Conservation (phyloP, 2,329 filamentous ascomycete genomes). For the Trichoderma hamatum region DNA sequence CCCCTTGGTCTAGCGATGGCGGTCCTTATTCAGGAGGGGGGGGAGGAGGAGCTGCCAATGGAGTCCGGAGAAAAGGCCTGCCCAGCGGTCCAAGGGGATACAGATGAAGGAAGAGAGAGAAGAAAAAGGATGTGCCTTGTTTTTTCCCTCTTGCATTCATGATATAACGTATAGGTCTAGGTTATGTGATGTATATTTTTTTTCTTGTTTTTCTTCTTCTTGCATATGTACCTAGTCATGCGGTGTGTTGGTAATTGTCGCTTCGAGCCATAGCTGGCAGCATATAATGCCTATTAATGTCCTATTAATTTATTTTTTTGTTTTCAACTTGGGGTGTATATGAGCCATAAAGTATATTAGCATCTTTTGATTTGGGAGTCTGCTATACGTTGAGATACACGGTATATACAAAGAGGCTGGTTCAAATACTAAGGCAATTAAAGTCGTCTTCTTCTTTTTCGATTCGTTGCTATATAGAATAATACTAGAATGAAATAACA, state of each 20-base stretch:
- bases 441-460: not conserved
- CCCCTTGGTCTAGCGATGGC: slow-evolving; percentile 52
- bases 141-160: not conserved
- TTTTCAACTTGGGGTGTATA: not conserved
- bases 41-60: slow-evolving; percentile 34
- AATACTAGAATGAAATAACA: not conserved
- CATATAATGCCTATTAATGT: slow-evolving; percentile 27
- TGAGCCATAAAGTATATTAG: not conserved
- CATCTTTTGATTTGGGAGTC: not conserved
- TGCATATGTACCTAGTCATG: slow-evolving; percentile 14
- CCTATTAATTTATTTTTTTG: not conserved
- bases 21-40: slow-evolving; percentile 36
- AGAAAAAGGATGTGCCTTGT: not conserved
- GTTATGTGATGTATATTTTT: slow-evolving; percentile 18
- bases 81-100: slow-evolving; percentile 51
- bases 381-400: not conserved
- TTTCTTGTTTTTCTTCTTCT: not conserved
- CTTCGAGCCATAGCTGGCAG: slow-evolving; percentile 8
- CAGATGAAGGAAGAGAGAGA: slow-evolving; percentile 34
- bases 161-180: slow-evolving; percentile 19
- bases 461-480: not conserved
- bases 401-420: not conserved
- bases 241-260: slow-evolving; percentile 12
- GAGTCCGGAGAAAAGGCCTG: slow-evolving; percentile 46
- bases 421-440: not conserved